Percentiles rank a stretch among this genome's conserved stretches.
Conservation (phyloP, 768 basidiomycete genomes). For the Clavulina sp. region DNA sequence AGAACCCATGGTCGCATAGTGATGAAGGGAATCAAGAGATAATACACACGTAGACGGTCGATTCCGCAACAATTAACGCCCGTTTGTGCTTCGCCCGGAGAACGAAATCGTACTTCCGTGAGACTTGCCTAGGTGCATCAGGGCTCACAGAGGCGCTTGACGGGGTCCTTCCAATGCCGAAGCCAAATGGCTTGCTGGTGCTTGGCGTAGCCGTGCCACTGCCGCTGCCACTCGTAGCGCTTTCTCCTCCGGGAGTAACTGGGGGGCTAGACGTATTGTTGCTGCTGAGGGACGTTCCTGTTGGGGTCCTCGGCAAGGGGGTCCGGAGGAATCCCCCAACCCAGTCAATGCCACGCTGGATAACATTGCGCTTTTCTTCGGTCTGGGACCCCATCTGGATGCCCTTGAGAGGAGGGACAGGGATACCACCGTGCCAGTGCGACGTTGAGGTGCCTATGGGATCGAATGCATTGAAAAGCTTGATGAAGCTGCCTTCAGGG, state of each 20-base stretch:
- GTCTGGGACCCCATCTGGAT: not conserved
- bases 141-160: too few relatives aligned
- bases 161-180: too few relatives aligned
- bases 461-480: slow-evolving; percentile 1
- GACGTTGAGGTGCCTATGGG: not conserved
- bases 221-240: not conserved
- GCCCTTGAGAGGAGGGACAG: not conserved
- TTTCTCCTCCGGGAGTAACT: not conserved
- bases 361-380: not conserved
- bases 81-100: not conserved
- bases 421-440: not conserved
- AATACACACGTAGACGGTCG: not conserved
- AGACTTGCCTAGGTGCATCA: not conserved
- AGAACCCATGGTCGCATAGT: not conserved
- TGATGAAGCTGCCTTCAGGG: not conserved
- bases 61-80: not conserved
- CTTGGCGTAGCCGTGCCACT: too few relatives aligned
- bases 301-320: not conserved
- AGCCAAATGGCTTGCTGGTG: too few relatives aligned
- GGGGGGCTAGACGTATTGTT: not conserved
- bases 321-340: not conserved
- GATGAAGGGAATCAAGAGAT: not conserved
- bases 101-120: not conserved
- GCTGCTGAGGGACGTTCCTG: not conserved
- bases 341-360: not conserved